Percentiles rank a stretch among this genome's conserved stretches.
Conservation (phyloP, 2,329 filamentous ascomycete genomes). For the Botryotinia calthae region DNA sequence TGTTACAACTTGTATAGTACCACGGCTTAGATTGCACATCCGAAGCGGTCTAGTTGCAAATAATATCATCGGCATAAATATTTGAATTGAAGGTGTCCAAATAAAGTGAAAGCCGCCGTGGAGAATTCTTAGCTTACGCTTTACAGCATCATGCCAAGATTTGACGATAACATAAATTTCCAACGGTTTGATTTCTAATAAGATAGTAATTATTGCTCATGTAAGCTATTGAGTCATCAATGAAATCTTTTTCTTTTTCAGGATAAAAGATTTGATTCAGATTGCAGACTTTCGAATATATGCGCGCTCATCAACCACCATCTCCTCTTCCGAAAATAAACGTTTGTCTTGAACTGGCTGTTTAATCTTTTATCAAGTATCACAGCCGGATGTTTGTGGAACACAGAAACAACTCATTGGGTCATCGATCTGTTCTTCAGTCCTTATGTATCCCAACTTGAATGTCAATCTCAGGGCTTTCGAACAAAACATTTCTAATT, state of each 20-base stretch:
- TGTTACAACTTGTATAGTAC: neutral
- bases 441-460: neutral
- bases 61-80: neutral
- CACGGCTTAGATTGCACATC: neutral
- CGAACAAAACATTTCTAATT: neutral
- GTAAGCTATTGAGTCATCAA: neutral
- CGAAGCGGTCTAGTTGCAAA: neutral
- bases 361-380: neutral
- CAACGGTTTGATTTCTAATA: neutral
- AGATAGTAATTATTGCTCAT: neutral
- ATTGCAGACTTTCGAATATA: neutral
- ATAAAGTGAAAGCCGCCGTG: neutral
- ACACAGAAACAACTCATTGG: constrained; percentile 9
- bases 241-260: neutral
- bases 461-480: neutral
- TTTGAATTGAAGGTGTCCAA: neutral
- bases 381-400: neutral
- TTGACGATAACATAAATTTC: neutral
- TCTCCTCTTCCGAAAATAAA: neutral
- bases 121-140: neutral
- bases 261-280: neutral
- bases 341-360: neutral
- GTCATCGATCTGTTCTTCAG: constrained; percentile 1
- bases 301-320: neutral
- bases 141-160: neutral